A percentile compares a stretch with the other conserved stretches of the same genome.
These are phyloP conservation scores for Fusarium nurragi DNA, from an alignment of 2,329 filamentous ascomycete species.

Conservation along the genomic window DNA sequence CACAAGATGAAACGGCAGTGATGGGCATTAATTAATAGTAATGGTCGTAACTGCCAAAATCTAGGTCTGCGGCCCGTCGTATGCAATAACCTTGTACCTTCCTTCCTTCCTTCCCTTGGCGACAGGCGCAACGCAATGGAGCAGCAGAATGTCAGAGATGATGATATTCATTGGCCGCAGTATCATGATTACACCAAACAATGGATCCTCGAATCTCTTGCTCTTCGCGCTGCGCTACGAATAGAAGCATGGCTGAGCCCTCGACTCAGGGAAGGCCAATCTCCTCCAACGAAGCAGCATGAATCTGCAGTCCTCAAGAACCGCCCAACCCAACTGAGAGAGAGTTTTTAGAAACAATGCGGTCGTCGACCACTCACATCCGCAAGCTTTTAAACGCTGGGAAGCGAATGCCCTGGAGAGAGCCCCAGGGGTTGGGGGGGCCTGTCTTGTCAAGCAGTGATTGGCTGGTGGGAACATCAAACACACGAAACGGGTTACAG, in stretches of 20 bases:
- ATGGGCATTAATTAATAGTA: constrained; percentile 25
- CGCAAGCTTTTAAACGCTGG: constrained; percentile 20
- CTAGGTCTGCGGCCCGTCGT: background rate
- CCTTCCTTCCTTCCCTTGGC: constrained; percentile 1
- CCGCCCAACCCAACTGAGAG: constrained; percentile 1
- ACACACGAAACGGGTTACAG: constrained; percentile 24
- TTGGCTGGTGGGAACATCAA: constrained; percentile 22
- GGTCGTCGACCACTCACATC: constrained; percentile 6
- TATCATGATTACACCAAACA: constrained; percentile 5
- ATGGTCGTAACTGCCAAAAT: background rate
- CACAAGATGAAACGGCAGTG: constrained; percentile 30
- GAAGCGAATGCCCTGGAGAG: background rate
- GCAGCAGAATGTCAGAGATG: constrained; percentile 5
- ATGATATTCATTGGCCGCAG: constrained; percentile 26
- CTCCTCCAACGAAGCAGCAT: constrained; percentile 30
- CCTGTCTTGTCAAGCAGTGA: constrained; percentile 1
- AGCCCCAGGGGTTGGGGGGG: constrained; percentile 1
- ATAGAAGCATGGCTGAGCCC: constrained; percentile 28
- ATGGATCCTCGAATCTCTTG: constrained; percentile 1
- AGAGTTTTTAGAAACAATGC: constrained; percentile 23
- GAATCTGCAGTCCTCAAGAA: background rate
- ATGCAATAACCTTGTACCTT: no score
- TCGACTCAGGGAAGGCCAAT: background rate
- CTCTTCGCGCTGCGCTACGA: constrained; percentile 18
- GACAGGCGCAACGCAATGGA: constrained; percentile 21